These are phyloP conservation scores for Spizellomyces sp. DNA, from an alignment of 192 early-diverging fungal genomes.

Conservation along the genomic window DNA sequence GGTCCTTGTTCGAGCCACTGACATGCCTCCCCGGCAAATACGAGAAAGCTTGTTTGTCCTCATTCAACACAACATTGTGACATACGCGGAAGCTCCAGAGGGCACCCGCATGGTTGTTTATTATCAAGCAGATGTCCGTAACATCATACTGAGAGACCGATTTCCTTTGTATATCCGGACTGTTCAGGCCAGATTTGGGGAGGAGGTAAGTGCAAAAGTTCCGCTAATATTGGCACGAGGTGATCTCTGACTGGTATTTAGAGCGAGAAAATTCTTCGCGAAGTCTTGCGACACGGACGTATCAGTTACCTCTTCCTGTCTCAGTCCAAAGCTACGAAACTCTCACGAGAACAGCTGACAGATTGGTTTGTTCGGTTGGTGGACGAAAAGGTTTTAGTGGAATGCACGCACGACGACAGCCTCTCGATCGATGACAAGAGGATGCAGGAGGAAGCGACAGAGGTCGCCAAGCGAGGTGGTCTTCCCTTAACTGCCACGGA, in stretches of 20 bases:
- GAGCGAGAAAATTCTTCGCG: conserved; percentile 4
- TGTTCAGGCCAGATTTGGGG: conserved; percentile 25
- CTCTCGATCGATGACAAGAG: conserved; percentile 28
- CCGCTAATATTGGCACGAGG: background rate
- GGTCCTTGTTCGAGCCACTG: conserved; percentile 50
- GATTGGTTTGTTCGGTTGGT: conserved; percentile 32
- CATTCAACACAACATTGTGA: conserved; percentile 83
- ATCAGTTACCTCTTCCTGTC: conserved; percentile 17
- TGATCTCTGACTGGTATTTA: background rate
- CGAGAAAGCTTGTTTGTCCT: conserved; percentile 78
- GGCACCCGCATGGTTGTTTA: conserved; percentile 62
- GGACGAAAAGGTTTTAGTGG: conserved; percentile 28
- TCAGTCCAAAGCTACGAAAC: background rate
- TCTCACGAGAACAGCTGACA: conserved; percentile 15
- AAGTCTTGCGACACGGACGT: conserved; percentile 38
- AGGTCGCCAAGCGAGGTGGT: conserved; percentile 37
- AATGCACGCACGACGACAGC: conserved; percentile 31
- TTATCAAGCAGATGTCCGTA: conserved; percentile 62
- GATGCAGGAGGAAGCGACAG: conserved; percentile 36
- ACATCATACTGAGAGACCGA: conserved; percentile 58
- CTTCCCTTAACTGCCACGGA: conserved; percentile 43
- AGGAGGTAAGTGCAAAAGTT: conserved; percentile 18
- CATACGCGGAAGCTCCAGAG: conserved; percentile 69
- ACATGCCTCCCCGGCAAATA: conserved; percentile 54
- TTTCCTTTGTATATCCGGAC: conserved; percentile 36